A percentile compares a stretch with the other conserved stretches of the same genome.
These are phyloP conservation scores for Aspergillus ibericus DNA, from an alignment of 2,329 filamentous ascomycete species.

Conservation along the genomic window DNA sequence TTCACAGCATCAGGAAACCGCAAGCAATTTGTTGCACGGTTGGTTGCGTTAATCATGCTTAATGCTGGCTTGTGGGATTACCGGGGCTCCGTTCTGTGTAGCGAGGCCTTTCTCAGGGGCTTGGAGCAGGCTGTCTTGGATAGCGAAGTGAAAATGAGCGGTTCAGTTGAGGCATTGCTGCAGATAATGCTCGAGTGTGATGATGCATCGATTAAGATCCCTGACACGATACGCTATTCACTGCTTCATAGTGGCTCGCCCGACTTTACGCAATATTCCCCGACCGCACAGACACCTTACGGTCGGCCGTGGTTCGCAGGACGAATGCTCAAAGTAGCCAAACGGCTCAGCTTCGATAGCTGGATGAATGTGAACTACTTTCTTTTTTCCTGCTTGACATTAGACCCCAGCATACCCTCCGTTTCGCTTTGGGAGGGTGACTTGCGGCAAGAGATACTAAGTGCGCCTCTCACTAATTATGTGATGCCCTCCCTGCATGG, in stretches of 20 bases:
- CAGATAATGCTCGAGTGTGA: conserved; percentile 42
- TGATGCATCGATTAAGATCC: conserved; percentile 21
- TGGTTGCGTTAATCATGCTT: conserved; percentile 38
- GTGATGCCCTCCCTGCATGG: conserved; percentile 25
- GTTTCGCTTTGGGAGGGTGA: conserved; percentile 32
- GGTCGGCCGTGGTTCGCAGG: conserved; percentile 42
- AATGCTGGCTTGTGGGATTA: conserved; percentile 45
- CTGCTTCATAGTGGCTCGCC: conserved; percentile 5
- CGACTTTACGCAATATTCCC: conserved; percentile 33
- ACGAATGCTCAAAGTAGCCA: conserved; percentile 43
- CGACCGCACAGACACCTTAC: conserved; percentile 24
- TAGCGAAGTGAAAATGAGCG: conserved; percentile 38
- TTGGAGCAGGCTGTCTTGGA: conserved; percentile 33
- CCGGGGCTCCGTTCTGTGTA: conserved; percentile 29
- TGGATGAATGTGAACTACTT: conserved; percentile 40
- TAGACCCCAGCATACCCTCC: conserved; percentile 25
- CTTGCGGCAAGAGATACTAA: conserved; percentile 38
- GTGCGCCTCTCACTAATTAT: conserved; percentile 39
- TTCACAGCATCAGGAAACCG: conserved; percentile 38
- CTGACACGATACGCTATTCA: not conserved
- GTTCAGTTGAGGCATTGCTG: conserved; percentile 41
- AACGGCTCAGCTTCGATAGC: conserved; percentile 32
- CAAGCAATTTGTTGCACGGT: conserved; percentile 41
- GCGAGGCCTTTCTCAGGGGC: conserved; percentile 35
- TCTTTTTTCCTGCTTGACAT: conserved; percentile 37